phyloP scores from a whole-genome alignment of 2,329 filamentous ascomycete genomes.

The Exophiala lecanii-corni region DNA sequence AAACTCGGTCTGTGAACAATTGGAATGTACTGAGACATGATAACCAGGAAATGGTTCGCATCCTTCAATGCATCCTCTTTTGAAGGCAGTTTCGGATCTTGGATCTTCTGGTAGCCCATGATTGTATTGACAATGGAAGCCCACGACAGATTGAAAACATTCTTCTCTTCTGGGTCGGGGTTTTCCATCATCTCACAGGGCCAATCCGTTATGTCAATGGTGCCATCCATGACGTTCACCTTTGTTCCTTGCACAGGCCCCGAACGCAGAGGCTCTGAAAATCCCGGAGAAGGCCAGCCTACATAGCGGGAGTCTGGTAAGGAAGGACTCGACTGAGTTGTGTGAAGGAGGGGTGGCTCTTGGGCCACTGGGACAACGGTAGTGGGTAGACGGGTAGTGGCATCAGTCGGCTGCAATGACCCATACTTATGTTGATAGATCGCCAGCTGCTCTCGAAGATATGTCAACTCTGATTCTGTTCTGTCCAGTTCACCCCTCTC shows the following conservation, averaged over 20 bases:
- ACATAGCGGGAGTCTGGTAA: conserved; percentile 22
- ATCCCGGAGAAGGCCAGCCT: conserved; percentile 23
- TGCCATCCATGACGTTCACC: conserved; percentile 72
- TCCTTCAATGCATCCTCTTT: conserved; percentile 63
- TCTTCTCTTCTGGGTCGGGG: conserved; percentile 38
- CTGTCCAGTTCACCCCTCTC: conserved; percentile 73
- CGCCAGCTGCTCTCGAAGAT: conserved; percentile 61
- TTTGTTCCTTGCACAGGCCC: conserved; percentile 61
- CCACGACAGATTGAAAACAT: conserved; percentile 67
- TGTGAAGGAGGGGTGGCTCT: background rate
- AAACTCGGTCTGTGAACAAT: conserved; percentile 73
- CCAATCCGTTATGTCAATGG: conserved; percentile 67
- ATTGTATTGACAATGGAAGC: conserved; percentile 64
- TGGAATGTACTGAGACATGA: conserved; percentile 67
- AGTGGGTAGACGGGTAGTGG: conserved; percentile 1
- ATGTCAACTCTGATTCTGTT: conserved; percentile 67
- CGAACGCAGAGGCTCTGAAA: conserved; percentile 12
- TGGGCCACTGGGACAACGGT: background rate
- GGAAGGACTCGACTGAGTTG: background rate
- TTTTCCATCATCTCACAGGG: conserved; percentile 56
- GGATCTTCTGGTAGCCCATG: conserved; percentile 54
- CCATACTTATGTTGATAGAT: conserved; percentile 59
- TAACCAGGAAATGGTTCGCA: conserved; percentile 70
- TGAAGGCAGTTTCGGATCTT: conserved; percentile 57
- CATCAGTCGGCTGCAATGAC: conserved; percentile 13